These are phyloP conservation scores for Suhomyces maxii DNA, from an alignment of 1,139 yeast genomes.

Conservation along the genomic window DNA sequence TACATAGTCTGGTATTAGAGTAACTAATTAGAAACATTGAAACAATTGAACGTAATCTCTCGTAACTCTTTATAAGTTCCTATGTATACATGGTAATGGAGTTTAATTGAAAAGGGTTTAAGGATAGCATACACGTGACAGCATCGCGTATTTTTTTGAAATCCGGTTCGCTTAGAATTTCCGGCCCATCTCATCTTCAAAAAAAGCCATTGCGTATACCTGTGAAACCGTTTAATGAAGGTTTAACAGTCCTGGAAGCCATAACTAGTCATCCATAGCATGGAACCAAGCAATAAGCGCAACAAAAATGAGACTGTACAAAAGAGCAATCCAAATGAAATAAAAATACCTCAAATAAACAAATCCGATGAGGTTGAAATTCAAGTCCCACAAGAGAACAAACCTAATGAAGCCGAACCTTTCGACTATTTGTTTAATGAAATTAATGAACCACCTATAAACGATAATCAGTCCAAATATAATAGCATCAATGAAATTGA, in stretches of 20 bases:
- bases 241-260: not conserved
- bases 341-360: slow-evolving; percentile 2
- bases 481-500: not conserved
- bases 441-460: slow-evolving; percentile 1
- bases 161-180: not conserved
- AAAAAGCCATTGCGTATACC: not conserved
- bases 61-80: not conserved
- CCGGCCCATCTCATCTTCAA: slow-evolving; percentile 7
- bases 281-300: not conserved
- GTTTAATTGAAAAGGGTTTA: not conserved
- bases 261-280: slow-evolving; percentile 1
- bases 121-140: not conserved
- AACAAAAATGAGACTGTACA: not conserved
- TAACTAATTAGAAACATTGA: too few relatives aligned
- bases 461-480: not conserved
- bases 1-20: slow-evolving; percentile 1
- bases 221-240: not conserved
- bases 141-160: too few relatives aligned
- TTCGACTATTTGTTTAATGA: slow-evolving; percentile 12
- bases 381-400: not conserved
- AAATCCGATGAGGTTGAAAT: not conserved
- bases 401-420: slow-evolving; percentile 1
- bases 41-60: too few relatives aligned
- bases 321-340: slow-evolving; percentile 2
- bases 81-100: not conserved